These are phyloP conservation scores for Fusarium tanahbumbuense DNA, from an alignment of 2,329 filamentous ascomycete genomes.

Conservation along the genomic window DNA sequence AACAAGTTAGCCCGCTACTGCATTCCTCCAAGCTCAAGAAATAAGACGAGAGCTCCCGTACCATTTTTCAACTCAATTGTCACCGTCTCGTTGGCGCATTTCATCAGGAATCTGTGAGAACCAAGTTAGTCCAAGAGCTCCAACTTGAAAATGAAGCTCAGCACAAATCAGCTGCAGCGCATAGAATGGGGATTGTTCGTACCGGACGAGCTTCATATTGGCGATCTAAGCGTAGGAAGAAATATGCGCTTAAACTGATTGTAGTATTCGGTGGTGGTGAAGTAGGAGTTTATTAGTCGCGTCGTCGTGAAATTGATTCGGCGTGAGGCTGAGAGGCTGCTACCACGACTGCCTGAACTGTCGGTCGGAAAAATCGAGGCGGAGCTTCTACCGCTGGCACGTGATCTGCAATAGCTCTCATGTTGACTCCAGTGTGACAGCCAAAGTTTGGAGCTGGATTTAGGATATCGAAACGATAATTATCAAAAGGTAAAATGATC, in stretches of 20 bases:
- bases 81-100: constrained; percentile 98
- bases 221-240: constrained; percentile 34
- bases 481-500: not conserved
- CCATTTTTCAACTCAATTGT: constrained; percentile 99
- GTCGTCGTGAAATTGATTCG: constrained; percentile 37
- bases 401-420: constrained; percentile 28
- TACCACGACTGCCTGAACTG: constrained; percentile 43
- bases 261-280: constrained; percentile 9
- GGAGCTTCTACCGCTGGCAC: constrained; percentile 36
- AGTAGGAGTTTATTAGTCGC: constrained; percentile 31
- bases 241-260: constrained; percentile 15
- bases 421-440: not conserved
- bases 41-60: constrained; percentile 55
- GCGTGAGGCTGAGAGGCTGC: constrained; percentile 49
- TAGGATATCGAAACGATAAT: not conserved
- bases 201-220: constrained; percentile 98
- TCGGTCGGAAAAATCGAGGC: constrained; percentile 50
- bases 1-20: constrained; percentile 21
- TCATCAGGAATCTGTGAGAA: constrained; percentile 89
- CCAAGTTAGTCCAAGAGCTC: constrained; percentile 44
- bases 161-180: constrained; percentile 33
- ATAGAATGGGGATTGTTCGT: constrained; percentile 53
- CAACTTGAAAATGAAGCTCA: constrained; percentile 37
- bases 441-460: not conserved
- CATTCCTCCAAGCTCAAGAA: not conserved